Conservation (phyloP, 2,329 filamentous ascomycete genomes). For the Colletotrichum ledebouriae region DNA sequence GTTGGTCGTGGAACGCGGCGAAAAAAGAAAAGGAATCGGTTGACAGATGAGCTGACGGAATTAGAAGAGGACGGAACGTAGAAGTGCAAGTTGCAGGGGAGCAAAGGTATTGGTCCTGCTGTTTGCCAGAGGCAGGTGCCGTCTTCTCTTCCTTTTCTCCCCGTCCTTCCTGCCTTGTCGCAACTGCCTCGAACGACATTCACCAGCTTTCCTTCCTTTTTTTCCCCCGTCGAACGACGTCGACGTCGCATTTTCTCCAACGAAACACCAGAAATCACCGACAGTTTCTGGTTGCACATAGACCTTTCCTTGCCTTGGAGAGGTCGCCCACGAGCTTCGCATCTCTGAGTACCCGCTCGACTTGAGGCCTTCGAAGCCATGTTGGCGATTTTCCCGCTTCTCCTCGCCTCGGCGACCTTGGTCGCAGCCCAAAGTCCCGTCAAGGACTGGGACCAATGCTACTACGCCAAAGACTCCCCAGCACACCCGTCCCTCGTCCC, state of each 20-base stretch:
- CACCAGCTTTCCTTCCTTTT: neutral
- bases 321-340: neutral
- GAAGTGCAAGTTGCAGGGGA: neutral
- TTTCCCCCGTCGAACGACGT: neutral
- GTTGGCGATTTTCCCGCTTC: conserved; percentile 9
- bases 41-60: neutral
- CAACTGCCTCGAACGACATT: neutral
- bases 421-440: neutral
- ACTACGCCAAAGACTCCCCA: conserved; percentile 26
- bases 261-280: neutral
- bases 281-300: neutral
- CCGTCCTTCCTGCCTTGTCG: neutral
- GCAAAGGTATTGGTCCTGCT: neutral
- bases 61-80: neutral
- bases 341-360: neutral
- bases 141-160: neutral
- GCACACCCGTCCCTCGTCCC: conserved; percentile 19
- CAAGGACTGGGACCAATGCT: conserved; percentile 29
- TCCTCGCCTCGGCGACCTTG: neutral
- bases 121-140: conserved; percentile 1
- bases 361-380: neutral
- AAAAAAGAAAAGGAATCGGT: neutral
- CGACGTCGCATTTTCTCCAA: neutral
- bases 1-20: conserved; percentile 23
- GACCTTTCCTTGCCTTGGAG: no score